These are phyloP conservation scores for Stenocarpella maydis DNA, from an alignment of 2,329 filamentous ascomycete genomes.

Conservation along the genomic window DNA sequence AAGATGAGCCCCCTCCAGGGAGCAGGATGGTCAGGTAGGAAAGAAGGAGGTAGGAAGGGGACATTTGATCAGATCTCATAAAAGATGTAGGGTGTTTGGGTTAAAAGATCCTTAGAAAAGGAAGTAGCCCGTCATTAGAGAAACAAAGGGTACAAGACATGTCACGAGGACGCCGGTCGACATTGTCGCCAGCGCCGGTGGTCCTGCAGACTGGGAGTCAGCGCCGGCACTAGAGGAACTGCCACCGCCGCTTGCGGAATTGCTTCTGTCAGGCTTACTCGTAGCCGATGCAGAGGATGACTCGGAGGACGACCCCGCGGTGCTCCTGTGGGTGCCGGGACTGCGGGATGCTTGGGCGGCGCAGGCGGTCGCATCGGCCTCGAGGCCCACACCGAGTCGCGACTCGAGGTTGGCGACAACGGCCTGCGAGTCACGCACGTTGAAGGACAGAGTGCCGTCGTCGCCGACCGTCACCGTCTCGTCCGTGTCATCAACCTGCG, in stretches of 20 bases:
- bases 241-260: not conserved
- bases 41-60: not conserved
- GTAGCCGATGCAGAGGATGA: constrained; percentile 31
- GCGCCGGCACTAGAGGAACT: constrained; percentile 26
- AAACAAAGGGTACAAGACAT: constrained; percentile 29
- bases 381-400: constrained; percentile 31
- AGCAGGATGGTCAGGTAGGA: constrained; percentile 1
- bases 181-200: constrained; percentile 21
- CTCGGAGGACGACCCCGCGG: constrained; percentile 13
- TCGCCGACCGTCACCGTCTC: constrained; percentile 43
- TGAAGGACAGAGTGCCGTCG: constrained; percentile 46
- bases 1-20: not conserved
- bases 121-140: constrained; percentile 27
- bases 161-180: constrained; percentile 21
- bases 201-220: constrained; percentile 32
- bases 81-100: not conserved
- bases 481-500: constrained; percentile 44
- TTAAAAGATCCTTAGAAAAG: constrained; percentile 24
- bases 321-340: constrained; percentile 27
- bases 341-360: constrained; percentile 25
- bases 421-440: constrained; percentile 54
- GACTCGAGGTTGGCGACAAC: constrained; percentile 54
- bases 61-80: not conserved
- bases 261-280: constrained; percentile 34
- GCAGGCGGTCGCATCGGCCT: constrained; percentile 30